Percentiles rank a stretch among this genome's conserved stretches.
Conservation (phyloP, 331 rosid genomes). For the Malus hybrid region DNA sequence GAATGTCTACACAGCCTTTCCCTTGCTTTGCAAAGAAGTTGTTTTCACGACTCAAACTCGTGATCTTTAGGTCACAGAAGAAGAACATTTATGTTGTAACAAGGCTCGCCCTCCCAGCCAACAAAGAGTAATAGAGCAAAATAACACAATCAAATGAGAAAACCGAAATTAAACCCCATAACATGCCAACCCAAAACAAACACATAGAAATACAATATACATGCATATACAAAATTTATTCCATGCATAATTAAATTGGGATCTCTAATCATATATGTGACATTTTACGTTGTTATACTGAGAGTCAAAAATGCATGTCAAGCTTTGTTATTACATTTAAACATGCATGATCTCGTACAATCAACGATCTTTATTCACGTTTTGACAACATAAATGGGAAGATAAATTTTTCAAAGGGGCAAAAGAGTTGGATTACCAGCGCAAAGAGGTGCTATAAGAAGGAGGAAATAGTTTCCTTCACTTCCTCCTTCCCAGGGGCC, state of each 20-base stretch:
- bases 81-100: too few species aligned
- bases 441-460: background rate
- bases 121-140: too few species aligned
- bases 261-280: background rate
- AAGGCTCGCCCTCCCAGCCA: too few species aligned
- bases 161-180: background rate
- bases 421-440: conserved; percentile 3
- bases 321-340: background rate
- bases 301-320: background rate
- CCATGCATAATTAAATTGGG: background rate
- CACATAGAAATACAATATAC: background rate
- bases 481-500: too few species aligned
- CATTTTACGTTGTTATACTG: background rate
- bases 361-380: background rate
- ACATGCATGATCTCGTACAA: background rate
- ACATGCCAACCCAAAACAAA: background rate
- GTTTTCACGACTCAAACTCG: too few species aligned
- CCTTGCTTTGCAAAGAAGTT: too few species aligned
- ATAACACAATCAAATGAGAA: too few species aligned
- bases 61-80: too few species aligned
- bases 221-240: background rate
- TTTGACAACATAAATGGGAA: background rate
- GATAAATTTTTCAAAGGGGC: background rate
- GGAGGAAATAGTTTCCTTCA: too few species aligned
- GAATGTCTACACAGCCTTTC: too few species aligned